A percentile compares a stretch with the other conserved stretches of the same genome.
phyloP scores from a whole-genome alignment of 2,329 filamentous ascomycete species.

The Ceratocystis eucalypticola region DNA sequence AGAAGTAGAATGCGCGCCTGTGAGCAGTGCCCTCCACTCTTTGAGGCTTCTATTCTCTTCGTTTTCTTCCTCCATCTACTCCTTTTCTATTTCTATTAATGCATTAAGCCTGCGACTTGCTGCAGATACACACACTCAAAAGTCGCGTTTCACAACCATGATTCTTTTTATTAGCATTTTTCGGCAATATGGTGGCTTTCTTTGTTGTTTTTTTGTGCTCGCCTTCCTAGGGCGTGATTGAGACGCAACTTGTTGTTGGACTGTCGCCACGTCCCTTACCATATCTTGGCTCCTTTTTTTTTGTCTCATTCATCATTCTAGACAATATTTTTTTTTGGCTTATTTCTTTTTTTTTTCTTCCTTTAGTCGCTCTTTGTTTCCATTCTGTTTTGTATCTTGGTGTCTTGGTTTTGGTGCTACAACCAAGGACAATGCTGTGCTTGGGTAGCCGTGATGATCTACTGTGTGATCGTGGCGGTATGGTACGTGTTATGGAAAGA shows the following conservation, averaged over 20 bases:
- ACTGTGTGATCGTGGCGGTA: not conserved
- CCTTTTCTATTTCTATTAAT: slow-evolving; percentile 6
- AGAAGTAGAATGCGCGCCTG: not conserved
- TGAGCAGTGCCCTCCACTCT: not conserved
- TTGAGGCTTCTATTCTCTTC: not conserved
- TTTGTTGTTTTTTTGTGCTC: not conserved
- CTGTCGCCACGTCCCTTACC: too few relatives aligned
- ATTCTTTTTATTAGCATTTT: not conserved
- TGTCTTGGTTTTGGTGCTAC: slow-evolving; percentile 10
- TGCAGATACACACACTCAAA: slow-evolving; percentile 8
- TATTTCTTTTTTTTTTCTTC: not conserved
- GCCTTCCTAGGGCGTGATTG: not conserved
- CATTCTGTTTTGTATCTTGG: not conserved
- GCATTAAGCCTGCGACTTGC: not conserved
- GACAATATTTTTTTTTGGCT: not conserved
- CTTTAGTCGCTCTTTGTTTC: not conserved
- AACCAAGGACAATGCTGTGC: not conserved
- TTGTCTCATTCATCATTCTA: too few relatives aligned
- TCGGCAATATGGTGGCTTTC: slow-evolving; percentile 1
- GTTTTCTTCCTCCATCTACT: not conserved
- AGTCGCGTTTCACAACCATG: slow-evolving; percentile 6
- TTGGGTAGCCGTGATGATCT: not conserved
- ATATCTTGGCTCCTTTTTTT: too few relatives aligned
- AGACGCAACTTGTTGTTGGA: too few relatives aligned
- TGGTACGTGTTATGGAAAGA: too few relatives aligned